These are phyloP conservation scores for Aurifilum marmelostoma DNA, from an alignment of 2,329 filamentous ascomycete genomes.

Conservation along the genomic window DNA sequence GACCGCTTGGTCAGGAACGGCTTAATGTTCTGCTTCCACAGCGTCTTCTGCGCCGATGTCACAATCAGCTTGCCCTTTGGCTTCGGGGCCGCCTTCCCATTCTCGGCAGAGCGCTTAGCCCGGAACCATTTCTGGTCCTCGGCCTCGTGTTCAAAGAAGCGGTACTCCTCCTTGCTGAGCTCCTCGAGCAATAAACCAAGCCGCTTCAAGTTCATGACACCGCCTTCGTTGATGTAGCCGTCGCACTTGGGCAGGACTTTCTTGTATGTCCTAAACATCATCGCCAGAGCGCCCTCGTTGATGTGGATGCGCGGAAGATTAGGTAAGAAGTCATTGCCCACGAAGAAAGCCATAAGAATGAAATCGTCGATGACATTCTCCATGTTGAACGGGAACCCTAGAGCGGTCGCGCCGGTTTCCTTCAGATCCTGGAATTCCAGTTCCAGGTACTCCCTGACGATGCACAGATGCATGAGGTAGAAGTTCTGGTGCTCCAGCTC, in stretches of 20 bases:
- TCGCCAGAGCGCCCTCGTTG: slow-evolving; percentile 93
- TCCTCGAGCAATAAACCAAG: slow-evolving; percentile 79
- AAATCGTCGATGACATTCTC: slow-evolving; percentile 98
- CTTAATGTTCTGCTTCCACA: slow-evolving; percentile 81
- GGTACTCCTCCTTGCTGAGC: slow-evolving; percentile 83
- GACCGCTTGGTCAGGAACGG: slow-evolving; percentile 76
- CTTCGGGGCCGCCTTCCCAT: slow-evolving; percentile 62
- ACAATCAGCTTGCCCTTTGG: slow-evolving; percentile 69
- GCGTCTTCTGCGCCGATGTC: slow-evolving; percentile 76
- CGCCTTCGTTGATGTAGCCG: slow-evolving; percentile 95
- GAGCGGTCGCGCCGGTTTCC: slow-evolving; percentile 58
- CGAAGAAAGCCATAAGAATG: slow-evolving; percentile 99
- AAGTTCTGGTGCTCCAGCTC: slow-evolving; percentile 99
- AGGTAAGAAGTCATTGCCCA: slow-evolving; percentile 98
- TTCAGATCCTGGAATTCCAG: slow-evolving; percentile 95
- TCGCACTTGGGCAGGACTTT: slow-evolving; percentile 81
- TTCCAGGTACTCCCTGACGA: slow-evolving; percentile 95
- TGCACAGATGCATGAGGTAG: slow-evolving; percentile 94
- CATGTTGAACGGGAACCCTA: slow-evolving; percentile 85
- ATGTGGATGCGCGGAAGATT: slow-evolving; percentile 96
- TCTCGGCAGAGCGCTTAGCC: slow-evolving; percentile 76
- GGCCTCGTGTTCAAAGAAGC: slow-evolving; percentile 91
- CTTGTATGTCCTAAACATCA: slow-evolving; percentile 98
- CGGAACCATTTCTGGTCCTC: slow-evolving; percentile 90
- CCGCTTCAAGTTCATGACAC: slow-evolving; percentile 85